Conservation (phyloP, 2,329 filamentous ascomycete genomes). For the Blastomyces emzantsi region DNA sequence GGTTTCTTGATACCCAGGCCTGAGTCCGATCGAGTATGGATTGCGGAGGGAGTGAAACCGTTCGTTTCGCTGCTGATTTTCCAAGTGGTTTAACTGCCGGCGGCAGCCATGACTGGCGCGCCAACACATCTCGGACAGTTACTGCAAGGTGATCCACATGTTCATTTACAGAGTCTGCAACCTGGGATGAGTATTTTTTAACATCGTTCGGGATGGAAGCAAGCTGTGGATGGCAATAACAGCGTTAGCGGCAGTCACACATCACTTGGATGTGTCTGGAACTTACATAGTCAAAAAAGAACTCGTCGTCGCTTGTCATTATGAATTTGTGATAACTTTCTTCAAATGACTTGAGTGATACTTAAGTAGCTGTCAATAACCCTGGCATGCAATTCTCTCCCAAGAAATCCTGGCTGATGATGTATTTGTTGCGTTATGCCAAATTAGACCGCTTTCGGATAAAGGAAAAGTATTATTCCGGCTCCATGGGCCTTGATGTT, state of each 20-base stretch:
- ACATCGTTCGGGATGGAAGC: slow-evolving; percentile 56
- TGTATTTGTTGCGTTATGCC: slow-evolving; percentile 1
- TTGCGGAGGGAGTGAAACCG: slow-evolving; percentile 26
- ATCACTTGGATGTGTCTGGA: slow-evolving; percentile 5
- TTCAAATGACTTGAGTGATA: not conserved
- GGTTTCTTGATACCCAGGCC: slow-evolving; percentile 64
- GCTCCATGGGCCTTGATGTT: no score
- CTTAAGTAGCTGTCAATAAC: not conserved
- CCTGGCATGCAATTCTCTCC: not conserved
- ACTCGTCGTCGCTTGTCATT: slow-evolving; percentile 73
- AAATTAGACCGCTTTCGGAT: not conserved
- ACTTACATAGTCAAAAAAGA: slow-evolving; percentile 67
- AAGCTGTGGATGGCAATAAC: slow-evolving; percentile 35
- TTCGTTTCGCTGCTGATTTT: slow-evolving; percentile 24
- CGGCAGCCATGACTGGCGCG: slow-evolving; percentile 63
- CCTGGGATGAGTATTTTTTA: slow-evolving; percentile 58
- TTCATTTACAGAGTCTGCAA: slow-evolving; percentile 71
- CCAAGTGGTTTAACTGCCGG: slow-evolving; percentile 54
- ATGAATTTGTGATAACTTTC: slow-evolving; percentile 20
- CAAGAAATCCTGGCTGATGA: slow-evolving; percentile 1
- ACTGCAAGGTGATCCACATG: slow-evolving; percentile 69
- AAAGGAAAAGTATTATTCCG: not conserved
- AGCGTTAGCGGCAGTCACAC: not conserved
- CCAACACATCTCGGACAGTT: slow-evolving; percentile 59
- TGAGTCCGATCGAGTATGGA: slow-evolving; percentile 49